These are phyloP conservation scores for Carpinus viminea DNA, from an alignment of 306 rosid species.

Conservation along the genomic window DNA sequence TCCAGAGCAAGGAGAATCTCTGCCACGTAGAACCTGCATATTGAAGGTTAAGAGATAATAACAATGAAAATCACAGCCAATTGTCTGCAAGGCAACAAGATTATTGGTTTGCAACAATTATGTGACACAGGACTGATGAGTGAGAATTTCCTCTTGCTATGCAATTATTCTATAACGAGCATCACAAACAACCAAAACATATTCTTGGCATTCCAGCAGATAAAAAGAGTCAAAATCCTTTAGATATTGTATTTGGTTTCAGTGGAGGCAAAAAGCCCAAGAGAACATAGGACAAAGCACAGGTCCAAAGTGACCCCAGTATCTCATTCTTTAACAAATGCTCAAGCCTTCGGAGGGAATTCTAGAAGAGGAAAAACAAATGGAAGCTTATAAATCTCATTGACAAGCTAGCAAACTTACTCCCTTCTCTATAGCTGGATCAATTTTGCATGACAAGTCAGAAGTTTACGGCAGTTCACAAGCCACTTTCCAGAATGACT, in stretches of 20 bases:
- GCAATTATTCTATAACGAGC: neutral
- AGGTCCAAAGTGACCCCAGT: neutral
- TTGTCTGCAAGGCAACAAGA: neutral
- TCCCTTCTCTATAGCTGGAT: neutral
- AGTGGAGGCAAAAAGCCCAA: neutral
- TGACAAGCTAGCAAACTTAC: neutral
- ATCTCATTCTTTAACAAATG: neutral
- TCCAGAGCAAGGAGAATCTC: constrained; percentile 59
- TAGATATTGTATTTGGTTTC: neutral
- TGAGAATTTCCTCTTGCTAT: neutral
- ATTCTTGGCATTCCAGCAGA: neutral
- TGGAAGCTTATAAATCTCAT: neutral
- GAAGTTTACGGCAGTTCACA: neutral
- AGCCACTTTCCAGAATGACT: neutral
- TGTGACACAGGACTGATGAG: neutral
- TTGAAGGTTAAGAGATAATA: neutral
- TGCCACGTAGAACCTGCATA: constrained; percentile 54
- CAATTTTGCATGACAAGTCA: neutral
- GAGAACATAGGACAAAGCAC: neutral
- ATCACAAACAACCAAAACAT: neutral
- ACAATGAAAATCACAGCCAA: constrained; percentile 4
- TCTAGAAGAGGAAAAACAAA: neutral
- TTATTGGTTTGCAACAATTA: neutral
- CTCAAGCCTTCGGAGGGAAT: neutral
- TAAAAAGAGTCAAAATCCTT: neutral